Evolutionary conservation across 495 filamentous ascomycete genomes (phyloP).

Genomic region (Podospora sp.): DNA sequence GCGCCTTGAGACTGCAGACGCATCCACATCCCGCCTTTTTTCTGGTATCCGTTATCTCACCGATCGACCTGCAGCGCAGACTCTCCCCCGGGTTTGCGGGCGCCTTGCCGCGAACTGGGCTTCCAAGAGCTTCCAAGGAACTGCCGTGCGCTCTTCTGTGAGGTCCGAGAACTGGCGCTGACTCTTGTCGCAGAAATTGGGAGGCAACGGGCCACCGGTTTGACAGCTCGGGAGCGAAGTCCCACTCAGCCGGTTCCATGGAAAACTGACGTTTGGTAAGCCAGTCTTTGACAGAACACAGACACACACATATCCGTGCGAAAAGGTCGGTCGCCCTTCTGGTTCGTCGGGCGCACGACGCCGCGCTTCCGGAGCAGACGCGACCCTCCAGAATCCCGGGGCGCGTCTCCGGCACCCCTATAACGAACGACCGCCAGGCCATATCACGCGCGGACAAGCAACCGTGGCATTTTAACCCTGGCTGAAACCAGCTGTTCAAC

Average conservation of each 20-base stretch:
- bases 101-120: not conserved
- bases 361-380: not conserved
- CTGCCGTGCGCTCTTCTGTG: not conserved
- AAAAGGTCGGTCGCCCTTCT: not conserved
- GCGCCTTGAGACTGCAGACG: not conserved
- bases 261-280: not conserved
- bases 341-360: not conserved
- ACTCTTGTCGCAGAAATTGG: not conserved
- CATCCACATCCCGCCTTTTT: conserved; percentile 6
- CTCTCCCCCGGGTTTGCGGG: not conserved
- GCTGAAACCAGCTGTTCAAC: not conserved
- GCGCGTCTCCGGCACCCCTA: not conserved
- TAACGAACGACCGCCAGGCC: not conserved
- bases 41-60: conserved; percentile 3
- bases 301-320: conserved; percentile 11
- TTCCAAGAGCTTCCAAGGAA: not conserved
- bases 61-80: conserved; percentile 17
- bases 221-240: conserved; percentile 3
- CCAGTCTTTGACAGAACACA: conserved; percentile 1
- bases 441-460: conserved; percentile 18
- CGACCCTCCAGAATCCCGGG: not conserved
- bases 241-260: conserved; percentile 7
- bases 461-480: not conserved
- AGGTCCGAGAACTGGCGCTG: not conserved
- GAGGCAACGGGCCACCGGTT: not conserved